Percentiles rank a stretch among this genome's conserved stretches.
Conservation (phyloP, 2,329 filamentous ascomycete species). For the Venturia pyrina region DNA sequence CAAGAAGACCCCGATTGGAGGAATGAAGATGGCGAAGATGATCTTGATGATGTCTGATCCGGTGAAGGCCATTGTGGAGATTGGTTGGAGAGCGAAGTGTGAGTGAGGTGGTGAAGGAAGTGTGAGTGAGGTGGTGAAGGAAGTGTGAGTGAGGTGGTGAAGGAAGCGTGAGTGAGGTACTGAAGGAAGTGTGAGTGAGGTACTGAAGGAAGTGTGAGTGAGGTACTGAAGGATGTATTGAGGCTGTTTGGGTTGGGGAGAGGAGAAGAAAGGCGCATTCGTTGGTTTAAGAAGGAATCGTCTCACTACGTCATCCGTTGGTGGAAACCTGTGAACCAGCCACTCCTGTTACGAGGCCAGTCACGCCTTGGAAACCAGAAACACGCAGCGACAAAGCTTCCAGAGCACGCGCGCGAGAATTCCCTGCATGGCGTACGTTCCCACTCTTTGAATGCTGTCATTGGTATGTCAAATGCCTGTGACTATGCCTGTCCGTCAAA, state of each 20-base stretch:
- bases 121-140: not conserved
- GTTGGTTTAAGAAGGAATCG: not conserved
- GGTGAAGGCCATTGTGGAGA: constrained; percentile 48
- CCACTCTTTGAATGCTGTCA: too few species aligned
- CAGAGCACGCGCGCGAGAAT: too few species aligned
- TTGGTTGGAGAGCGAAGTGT: constrained; percentile 7
- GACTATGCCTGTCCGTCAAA: too few species aligned
- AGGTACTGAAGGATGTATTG: not conserved
- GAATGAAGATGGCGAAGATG: constrained; percentile 81
- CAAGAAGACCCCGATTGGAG: constrained; percentile 86
- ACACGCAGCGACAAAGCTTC: not conserved
- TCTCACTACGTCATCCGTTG: not conserved
- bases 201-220: not conserved
- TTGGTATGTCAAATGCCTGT: too few species aligned
- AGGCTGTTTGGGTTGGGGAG: not conserved
- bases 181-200: not conserved
- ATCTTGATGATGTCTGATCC: constrained; percentile 66
- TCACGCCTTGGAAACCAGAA: not conserved
- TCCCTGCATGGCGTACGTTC: too few species aligned
- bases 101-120: constrained; percentile 3
- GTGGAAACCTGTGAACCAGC: not conserved
- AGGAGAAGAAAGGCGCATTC: not conserved
- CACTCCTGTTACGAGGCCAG: not conserved
- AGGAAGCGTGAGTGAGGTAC: not conserved
- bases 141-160: not conserved